Evolutionary conservation across 169 alveolate genomes (phyloP), one percentile per base, ranked within the genome.

Genomic region (Plasmodium fragile): DNA sequence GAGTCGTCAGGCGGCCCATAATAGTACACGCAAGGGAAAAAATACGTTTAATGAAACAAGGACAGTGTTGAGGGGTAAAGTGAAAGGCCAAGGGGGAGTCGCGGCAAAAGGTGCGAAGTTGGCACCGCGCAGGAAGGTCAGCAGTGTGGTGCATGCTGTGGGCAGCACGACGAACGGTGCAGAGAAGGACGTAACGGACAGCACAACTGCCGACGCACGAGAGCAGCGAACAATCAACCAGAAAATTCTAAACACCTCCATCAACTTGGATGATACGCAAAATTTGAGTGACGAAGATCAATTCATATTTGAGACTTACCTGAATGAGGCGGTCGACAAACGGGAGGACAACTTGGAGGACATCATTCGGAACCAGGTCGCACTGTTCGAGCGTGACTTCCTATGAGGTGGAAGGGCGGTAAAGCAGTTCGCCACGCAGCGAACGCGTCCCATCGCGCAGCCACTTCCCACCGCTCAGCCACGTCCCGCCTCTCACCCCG

Each of bases 221-320:
- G 71, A 81, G 32, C 79, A 79, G 59, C 32, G 94, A 55, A 18
- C 70, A 22, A 91, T 91, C 45, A 91, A 55, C 28, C 72, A 91
- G n/a, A 91, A 79, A 71, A 91, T 91, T 81, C 18, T 79, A 41
- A 91, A 91, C 70, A 91, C 94, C 7, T 91, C 94, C 53, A 80
- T 91, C 41, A 81, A 91, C 77, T 81, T 91, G 10, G 94, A 91
- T 34, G 94, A 79, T 18, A 53, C 80, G 53, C 84, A 81, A 16
- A 91, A 91, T 52, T 32, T 91, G 10, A 91, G 92, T 22, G 94
- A 91, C 16, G 94, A 79, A 2, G 94, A 81, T 18, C 82, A 77
- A 5, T 70, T 80, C 80, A 91, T 91, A 36, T 81, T 91, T 72
- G 94, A 91, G 30, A 69, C 78, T 11, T 91, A 91, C 59, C 77